Conservation (phyloP, 2,329 filamentous ascomycete genomes). For the Nemania sp. region DNA sequence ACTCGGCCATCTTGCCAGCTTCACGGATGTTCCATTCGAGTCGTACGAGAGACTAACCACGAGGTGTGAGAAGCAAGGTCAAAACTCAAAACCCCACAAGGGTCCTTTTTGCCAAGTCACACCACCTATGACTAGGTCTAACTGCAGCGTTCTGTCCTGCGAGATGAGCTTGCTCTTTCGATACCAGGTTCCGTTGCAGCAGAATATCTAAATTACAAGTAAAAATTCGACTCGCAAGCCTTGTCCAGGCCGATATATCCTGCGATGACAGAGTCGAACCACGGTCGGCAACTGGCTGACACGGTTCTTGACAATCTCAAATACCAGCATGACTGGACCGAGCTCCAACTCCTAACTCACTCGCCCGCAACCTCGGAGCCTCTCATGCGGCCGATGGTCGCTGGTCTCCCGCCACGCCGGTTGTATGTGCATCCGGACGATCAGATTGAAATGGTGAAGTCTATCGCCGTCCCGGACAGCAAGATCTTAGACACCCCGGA, state of each 20-base stretch:
- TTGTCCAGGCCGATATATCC: neutral
- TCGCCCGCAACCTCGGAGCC: slow-evolving; percentile 41
- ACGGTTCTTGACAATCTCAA: slow-evolving; percentile 72
- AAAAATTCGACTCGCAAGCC: neutral
- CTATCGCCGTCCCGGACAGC: slow-evolving; percentile 55
- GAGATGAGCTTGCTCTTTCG: neutral
- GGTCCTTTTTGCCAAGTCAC: neutral
- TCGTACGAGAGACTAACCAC: neutral
- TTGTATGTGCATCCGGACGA: slow-evolving; percentile 83
- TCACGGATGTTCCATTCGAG: neutral
- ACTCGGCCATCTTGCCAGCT: slow-evolving; percentile 43
- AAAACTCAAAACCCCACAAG: neutral
- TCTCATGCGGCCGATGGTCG: slow-evolving; percentile 67
- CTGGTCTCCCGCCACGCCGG: slow-evolving; percentile 72
- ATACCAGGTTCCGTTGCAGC: neutral
- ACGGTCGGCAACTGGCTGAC: slow-evolving; percentile 52
- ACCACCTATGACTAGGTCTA: neutral
- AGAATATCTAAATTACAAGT: neutral
- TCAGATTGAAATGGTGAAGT: slow-evolving; percentile 72
- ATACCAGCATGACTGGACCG: slow-evolving; percentile 76
- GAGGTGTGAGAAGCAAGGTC: neutral
- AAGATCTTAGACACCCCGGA: slow-evolving; percentile 57
- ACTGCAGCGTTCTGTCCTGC: neutral
- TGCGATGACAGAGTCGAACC: slow-evolving; percentile 33
- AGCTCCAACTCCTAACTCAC: slow-evolving; percentile 58